These are phyloP conservation scores for Pleurotus pulmonarius DNA, from an alignment of 768 basidiomycete species.

Conservation along the genomic window DNA sequence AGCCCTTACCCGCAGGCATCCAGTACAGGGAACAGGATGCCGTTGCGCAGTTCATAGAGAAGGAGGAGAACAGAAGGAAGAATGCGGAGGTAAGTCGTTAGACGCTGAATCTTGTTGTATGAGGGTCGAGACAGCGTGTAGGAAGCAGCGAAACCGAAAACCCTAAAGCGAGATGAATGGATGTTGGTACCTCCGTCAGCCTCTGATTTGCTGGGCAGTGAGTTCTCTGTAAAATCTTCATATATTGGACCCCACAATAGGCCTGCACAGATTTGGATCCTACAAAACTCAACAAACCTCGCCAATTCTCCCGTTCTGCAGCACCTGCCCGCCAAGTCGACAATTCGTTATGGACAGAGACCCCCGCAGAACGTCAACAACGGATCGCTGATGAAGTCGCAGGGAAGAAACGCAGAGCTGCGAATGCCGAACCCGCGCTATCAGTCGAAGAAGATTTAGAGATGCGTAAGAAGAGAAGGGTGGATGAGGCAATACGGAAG, in stretches of 20 bases:
- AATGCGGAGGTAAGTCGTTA: conserved; percentile 51
- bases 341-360: conserved; percentile 92
- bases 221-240: conserved; percentile 23
- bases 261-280: conserved; percentile 71
- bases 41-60: conserved; percentile 79
- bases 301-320: conserved; percentile 72
- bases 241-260: neutral
- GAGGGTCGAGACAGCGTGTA: conserved; percentile 20
- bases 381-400: conserved; percentile 90
- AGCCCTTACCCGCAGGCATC: conserved; percentile 56
- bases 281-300: conserved; percentile 66
- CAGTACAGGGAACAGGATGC: conserved; percentile 50
- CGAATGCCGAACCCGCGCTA: conserved; percentile 41
- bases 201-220: conserved; percentile 75
- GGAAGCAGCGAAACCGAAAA: conserved; percentile 79
- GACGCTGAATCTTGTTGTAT: neutral
- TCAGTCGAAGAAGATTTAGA: conserved; percentile 39
- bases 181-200: conserved; percentile 93
- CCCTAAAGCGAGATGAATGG: conserved; percentile 88
- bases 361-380: conserved; percentile 88
- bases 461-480: conserved; percentile 51
- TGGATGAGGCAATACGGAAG: conserved; percentile 65
- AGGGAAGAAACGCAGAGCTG: conserved; percentile 81
- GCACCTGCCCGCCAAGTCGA: conserved; percentile 45
- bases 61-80: conserved; percentile 74